Conservation (phyloP, 352 stramenopile species). For the Phytophthora ohioensis region DNA sequence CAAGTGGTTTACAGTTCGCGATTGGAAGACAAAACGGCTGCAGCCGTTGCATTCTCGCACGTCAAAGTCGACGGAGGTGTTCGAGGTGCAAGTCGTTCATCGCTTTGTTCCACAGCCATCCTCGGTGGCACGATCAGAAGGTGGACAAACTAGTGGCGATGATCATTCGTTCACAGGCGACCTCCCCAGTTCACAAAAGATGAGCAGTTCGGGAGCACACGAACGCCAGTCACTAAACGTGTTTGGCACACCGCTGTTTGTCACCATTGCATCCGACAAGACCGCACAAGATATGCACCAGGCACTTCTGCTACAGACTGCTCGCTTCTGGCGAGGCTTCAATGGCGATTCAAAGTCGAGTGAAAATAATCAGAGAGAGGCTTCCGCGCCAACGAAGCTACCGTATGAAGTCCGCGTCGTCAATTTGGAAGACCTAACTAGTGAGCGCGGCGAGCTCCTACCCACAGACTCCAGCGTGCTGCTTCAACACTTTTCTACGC, state of each 20-base stretch:
- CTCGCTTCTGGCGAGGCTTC: conserved; percentile 55
- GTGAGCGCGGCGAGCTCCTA: conserved; percentile 44
- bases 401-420: conserved; percentile 69
- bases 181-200: conserved; percentile 30
- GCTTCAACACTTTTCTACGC: conserved; percentile 77
- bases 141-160: conserved; percentile 26
- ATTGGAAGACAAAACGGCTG: conserved; percentile 69
- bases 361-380: conserved; percentile 11
- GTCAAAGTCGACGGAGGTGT: conserved; percentile 62
- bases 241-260: conserved; percentile 77
- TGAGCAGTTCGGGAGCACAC: conserved; percentile 12
- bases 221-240: conserved; percentile 47
- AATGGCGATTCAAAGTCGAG: background rate
- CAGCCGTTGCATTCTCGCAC: conserved; percentile 51
- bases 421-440: conserved; percentile 67
- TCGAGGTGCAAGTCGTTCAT: conserved; percentile 84
- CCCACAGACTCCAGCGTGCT: conserved; percentile 60
- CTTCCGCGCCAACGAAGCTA: conserved; percentile 19
- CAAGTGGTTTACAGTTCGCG: conserved; percentile 67
- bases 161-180: conserved; percentile 25
- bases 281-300: conserved; percentile 70
- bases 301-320: conserved; percentile 71
- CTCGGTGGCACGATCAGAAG: conserved; percentile 8
- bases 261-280: conserved; percentile 78
- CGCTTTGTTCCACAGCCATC: conserved; percentile 37